These are phyloP conservation scores for Elongisporangium anandrum DNA, from an alignment of 352 stramenopile species.

Conservation along the genomic window DNA sequence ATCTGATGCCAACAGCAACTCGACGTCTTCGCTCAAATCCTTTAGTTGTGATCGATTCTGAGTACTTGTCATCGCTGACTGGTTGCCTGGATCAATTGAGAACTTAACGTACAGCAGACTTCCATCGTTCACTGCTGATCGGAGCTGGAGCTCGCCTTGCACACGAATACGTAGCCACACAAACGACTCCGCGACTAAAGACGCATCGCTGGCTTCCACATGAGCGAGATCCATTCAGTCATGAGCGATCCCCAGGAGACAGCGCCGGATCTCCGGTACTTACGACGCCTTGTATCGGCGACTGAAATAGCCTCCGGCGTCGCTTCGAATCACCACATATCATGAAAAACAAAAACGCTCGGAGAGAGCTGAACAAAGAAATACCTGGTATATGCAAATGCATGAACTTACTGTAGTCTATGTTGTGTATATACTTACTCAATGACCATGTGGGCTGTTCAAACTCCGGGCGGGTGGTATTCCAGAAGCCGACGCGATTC, in stretches of 20 bases:
- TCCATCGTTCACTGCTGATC: neutral
- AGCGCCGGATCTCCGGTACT: neutral
- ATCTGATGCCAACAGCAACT: neutral
- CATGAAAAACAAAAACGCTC: no score
- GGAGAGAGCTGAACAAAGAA: no score
- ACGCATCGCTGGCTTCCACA: neutral
- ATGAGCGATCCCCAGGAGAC: neutral
- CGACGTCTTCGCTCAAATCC: neutral
- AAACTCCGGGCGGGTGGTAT: slow-evolving; percentile 30
- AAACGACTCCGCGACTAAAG: neutral
- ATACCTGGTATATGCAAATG: no score
- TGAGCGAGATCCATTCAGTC: neutral
- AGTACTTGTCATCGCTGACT: neutral
- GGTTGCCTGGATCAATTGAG: neutral
- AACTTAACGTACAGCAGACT: neutral
- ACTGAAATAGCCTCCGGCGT: neutral
- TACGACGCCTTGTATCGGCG: neutral
- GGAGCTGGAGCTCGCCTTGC: neutral
- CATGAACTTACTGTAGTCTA: neutral
- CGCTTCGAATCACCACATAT: neutral
- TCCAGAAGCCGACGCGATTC: slow-evolving; percentile 22
- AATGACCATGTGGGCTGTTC: neutral
- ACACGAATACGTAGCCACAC: neutral
- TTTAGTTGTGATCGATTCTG: neutral
- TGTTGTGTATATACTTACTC: neutral